phyloP scores from a whole-genome alignment of 129 eudicot genomes.

The Lactuca sativa region DNA sequence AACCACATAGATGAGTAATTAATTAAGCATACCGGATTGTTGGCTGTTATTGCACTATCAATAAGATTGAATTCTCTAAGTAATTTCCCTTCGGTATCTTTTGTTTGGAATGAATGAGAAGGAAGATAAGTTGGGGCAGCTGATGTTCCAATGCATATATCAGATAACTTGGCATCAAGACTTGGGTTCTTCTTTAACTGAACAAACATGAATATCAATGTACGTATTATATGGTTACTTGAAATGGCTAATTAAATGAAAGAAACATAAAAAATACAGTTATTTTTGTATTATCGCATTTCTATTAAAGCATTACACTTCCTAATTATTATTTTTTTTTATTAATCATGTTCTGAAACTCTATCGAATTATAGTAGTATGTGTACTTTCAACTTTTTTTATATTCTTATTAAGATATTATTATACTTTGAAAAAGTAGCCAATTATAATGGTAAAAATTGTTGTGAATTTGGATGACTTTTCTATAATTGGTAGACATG shows the following conservation, averaged over 20 bases:
- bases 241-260: not conserved
- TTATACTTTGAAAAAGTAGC: not conserved
- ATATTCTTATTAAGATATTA: too few species aligned
- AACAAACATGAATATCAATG: not conserved
- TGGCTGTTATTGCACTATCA: slow-evolving; percentile 58
- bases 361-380: too few species aligned
- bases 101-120: slow-evolving; percentile 36
- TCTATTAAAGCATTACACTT: not conserved
- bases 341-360: too few species aligned
- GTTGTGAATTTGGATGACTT: too few species aligned
- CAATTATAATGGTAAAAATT: too few species aligned
- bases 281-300: not conserved
- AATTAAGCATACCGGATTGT: slow-evolving; percentile 36
- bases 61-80: slow-evolving; percentile 52
- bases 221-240: not conserved
- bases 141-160: slow-evolving; percentile 62
- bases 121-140: slow-evolving; percentile 68
- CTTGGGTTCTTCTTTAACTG: slow-evolving; percentile 37
- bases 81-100: slow-evolving; percentile 22
- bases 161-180: slow-evolving; percentile 47
- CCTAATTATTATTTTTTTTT: too few species aligned
- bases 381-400: too few species aligned
- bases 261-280: not conserved
- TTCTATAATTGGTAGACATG: too few species aligned
- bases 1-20: not conserved